These are phyloP conservation scores for Cucurbita ficifolia DNA, from an alignment of 306 rosid genomes.

Conservation along the genomic window DNA sequence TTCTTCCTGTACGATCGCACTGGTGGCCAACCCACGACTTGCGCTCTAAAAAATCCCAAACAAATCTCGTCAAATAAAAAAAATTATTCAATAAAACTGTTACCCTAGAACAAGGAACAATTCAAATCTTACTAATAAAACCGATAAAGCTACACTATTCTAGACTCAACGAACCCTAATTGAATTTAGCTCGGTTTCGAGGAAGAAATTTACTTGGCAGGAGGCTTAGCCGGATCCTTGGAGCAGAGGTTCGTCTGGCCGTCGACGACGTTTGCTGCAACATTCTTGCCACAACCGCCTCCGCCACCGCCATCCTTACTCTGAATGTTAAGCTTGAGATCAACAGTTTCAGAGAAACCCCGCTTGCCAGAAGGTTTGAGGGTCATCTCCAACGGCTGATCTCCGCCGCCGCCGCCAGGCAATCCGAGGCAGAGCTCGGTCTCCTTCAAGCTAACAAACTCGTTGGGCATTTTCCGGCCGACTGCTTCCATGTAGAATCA, in stretches of 20 bases:
- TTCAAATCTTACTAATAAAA: too few relatives aligned
- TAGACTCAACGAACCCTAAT: not conserved
- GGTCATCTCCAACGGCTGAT: constrained; percentile 20
- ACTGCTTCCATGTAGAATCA: not conserved
- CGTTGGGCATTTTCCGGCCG: constrained; percentile 25
- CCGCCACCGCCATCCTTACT: constrained; percentile 21
- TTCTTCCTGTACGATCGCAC: constrained; percentile 62
- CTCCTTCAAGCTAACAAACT: constrained; percentile 24
- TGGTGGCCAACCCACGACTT: constrained; percentile 80
- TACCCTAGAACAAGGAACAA: not conserved
- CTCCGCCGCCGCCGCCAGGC: constrained; percentile 23
- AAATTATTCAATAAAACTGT: not conserved
- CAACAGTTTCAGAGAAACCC: constrained; percentile 59
- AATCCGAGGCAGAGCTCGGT: constrained; percentile 62
- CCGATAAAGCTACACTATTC: not conserved
- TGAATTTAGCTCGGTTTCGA: not conserved
- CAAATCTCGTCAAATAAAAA: not conserved
- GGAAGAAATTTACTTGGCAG: constrained; percentile 34
- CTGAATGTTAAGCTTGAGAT: constrained; percentile 46
- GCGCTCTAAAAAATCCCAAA: constrained; percentile 31
- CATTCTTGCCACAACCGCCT: constrained; percentile 13
- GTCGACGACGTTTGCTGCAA: constrained; percentile 15
- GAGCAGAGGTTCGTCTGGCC: constrained; percentile 17
- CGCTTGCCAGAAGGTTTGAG: constrained; percentile 37
- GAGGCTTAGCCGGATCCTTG: constrained; percentile 54